A percentile compares a stretch with the other conserved stretches of the same genome.
Evolutionary conservation across 148 eudicot species (phyloP).

Genomic region (Rhododendron ovatum): DNA sequence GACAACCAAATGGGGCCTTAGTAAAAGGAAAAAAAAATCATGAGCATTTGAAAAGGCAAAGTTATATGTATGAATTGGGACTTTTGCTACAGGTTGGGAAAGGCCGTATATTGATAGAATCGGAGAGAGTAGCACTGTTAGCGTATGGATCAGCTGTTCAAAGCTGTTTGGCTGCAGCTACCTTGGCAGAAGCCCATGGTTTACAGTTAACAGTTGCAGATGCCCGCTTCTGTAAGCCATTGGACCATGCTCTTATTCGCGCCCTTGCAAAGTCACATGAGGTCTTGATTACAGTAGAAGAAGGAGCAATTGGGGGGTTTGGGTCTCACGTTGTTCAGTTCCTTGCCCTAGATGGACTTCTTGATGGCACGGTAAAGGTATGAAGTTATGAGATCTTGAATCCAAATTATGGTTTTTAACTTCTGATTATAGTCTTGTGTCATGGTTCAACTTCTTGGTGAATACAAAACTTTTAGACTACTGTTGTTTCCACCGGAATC

Average conservation of each 20-base stretch:
- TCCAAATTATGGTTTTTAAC: not conserved
- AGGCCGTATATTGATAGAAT: slow-evolving; percentile 74
- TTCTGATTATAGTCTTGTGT: not conserved
- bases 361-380: slow-evolving; percentile 88
- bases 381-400: slow-evolving; percentile 1
- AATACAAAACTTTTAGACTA: not conserved
- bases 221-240: slow-evolving; percentile 90
- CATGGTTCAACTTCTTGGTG: not conserved
- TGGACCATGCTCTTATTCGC: slow-evolving; percentile 70
- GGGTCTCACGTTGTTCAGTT: slow-evolving; percentile 95
- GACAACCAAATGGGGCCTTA: not conserved
- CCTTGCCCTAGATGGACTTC: slow-evolving; percentile 87
- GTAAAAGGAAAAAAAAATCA: not conserved
- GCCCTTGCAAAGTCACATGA: slow-evolving; percentile 71
- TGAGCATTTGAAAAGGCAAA: not conserved
- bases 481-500: not conserved
- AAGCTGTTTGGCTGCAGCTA: slow-evolving; percentile 77
- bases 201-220: slow-evolving; percentile 73
- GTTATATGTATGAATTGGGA: not conserved
- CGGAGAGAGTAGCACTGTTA: slow-evolving; percentile 73
- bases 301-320: slow-evolving; percentile 94
- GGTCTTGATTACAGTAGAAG: slow-evolving; percentile 79
- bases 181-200: slow-evolving; percentile 56
- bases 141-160: slow-evolving; percentile 89
- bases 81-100: slow-evolving; percentile 59